Percentiles rank a stretch among this genome's conserved stretches.
Evolutionary conservation across 768 basidiomycete genomes (phyloP).

Genomic region (Botryobasidium botryosum): DNA sequence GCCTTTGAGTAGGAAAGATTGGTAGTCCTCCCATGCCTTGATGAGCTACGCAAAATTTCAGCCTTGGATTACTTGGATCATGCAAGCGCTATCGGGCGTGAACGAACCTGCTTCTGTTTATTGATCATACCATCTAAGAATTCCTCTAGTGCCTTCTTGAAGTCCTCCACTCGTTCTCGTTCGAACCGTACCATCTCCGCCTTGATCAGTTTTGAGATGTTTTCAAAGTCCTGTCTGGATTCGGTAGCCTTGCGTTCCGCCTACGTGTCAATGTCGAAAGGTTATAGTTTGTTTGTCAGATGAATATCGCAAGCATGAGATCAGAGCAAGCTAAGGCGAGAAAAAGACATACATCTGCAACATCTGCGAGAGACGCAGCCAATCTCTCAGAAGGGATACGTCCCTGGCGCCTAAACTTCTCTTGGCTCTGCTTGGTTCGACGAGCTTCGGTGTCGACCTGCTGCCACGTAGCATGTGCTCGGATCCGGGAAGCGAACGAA

Average conservation of each 20-base stretch:
- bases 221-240: constrained; percentile 75
- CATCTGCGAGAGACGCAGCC: constrained; percentile 55
- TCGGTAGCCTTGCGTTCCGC: constrained; percentile 74
- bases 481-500: constrained; percentile 76
- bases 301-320: neutral
- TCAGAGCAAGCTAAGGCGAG: neutral
- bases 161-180: constrained; percentile 83
- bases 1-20: constrained; percentile 46
- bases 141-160: constrained; percentile 64
- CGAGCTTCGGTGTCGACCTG: constrained; percentile 55
- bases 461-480: constrained; percentile 70
- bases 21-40: constrained; percentile 64
- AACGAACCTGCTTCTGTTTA: constrained; percentile 56
- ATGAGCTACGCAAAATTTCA: constrained; percentile 36
- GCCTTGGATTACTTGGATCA: neutral
- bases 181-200: constrained; percentile 82
- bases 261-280: constrained; percentile 33
- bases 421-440: constrained; percentile 58
- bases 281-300: neutral
- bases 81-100: neutral
- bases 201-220: constrained; percentile 76
- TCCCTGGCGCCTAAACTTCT: constrained; percentile 66
- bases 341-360: constrained; percentile 48
- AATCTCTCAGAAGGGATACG: constrained; percentile 51
- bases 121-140: constrained; percentile 79